Conservation (phyloP, 805 yeast genomes). For the Myxozyma neglecta region DNA sequence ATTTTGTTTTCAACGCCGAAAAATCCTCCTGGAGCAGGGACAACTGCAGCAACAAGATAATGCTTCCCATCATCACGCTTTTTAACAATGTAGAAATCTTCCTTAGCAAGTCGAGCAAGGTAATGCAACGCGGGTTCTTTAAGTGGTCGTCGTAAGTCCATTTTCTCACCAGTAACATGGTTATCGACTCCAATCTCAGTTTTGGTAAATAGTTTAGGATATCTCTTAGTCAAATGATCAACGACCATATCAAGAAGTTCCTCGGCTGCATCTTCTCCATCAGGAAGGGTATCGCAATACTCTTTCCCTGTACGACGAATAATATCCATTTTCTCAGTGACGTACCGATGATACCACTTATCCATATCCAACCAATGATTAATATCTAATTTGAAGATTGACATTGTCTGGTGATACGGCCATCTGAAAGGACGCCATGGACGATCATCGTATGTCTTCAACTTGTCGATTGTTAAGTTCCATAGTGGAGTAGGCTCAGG, state of each 20-base stretch:
- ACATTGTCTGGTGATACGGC: conserved; percentile 81
- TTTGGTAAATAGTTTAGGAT: conserved; percentile 61
- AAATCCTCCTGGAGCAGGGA: conserved; percentile 77
- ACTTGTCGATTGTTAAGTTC: conserved; percentile 66
- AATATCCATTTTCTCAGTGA: conserved; percentile 61
- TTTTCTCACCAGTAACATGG: conserved; percentile 59
- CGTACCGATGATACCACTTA: conserved; percentile 63
- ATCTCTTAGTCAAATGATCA: conserved; percentile 59
- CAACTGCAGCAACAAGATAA: conserved; percentile 70
- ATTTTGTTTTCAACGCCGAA: conserved; percentile 62
- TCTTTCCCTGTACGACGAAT: conserved; percentile 58
- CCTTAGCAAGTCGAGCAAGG: conserved; percentile 70
- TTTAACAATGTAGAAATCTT: conserved; percentile 66
- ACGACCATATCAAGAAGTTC: conserved; percentile 66
- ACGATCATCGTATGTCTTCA: conserved; percentile 63
- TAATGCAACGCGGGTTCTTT: conserved; percentile 63
- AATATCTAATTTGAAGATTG: conserved; percentile 66
- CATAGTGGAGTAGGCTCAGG: conserved; percentile 57
- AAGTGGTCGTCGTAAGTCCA: conserved; percentile 61
- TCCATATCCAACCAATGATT: conserved; percentile 83
- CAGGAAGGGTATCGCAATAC: conserved; percentile 65
- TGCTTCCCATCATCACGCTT: conserved; percentile 59
- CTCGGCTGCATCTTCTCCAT: conserved; percentile 54
- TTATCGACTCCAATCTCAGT: conserved; percentile 55
- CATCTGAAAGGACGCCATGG: conserved; percentile 82